phyloP scores from a whole-genome alignment of 257 asterid genomes.

The Solanum medicagineum region DNA sequence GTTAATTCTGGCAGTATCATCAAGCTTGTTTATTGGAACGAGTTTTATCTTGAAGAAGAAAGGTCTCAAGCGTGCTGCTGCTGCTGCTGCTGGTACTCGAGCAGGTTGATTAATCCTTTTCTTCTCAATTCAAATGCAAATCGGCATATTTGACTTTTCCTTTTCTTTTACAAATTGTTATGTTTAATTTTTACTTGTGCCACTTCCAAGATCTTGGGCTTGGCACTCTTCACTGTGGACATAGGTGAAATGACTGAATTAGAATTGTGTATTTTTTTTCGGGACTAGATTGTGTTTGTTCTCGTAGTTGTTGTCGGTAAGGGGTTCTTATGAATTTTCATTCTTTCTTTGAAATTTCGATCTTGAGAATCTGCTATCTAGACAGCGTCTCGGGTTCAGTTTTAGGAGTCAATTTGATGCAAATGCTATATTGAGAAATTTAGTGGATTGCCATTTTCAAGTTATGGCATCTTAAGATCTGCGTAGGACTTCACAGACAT shows the following conservation, averaged over 20 bases:
- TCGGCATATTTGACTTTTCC: not conserved
- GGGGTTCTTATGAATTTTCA: not conserved
- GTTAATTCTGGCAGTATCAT: conserved; percentile 65
- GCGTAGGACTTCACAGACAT: not conserved
- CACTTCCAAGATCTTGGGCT: not conserved
- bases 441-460: not conserved
- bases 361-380: not conserved
- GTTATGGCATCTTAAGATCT: not conserved
- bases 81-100: conserved; percentile 54
- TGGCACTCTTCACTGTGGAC: not conserved
- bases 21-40: conserved; percentile 84
- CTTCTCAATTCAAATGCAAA: not conserved
- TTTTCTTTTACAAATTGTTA: not conserved
- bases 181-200: not conserved
- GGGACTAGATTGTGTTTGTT: not conserved
- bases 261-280: not conserved
- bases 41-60: conserved; percentile 92
- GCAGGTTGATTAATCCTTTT: conserved; percentile 34
- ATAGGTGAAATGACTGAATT: not conserved
- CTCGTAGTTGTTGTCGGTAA: not conserved
- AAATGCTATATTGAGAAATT: not conserved
- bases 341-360: not conserved
- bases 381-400: not conserved
- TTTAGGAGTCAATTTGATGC: not conserved
- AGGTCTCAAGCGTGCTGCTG: conserved; percentile 82